Percentiles rank a stretch among this genome's conserved stretches.
phyloP scores from a whole-genome alignment of 257 asterid genomes.

The Solanum arcanum region DNA sequence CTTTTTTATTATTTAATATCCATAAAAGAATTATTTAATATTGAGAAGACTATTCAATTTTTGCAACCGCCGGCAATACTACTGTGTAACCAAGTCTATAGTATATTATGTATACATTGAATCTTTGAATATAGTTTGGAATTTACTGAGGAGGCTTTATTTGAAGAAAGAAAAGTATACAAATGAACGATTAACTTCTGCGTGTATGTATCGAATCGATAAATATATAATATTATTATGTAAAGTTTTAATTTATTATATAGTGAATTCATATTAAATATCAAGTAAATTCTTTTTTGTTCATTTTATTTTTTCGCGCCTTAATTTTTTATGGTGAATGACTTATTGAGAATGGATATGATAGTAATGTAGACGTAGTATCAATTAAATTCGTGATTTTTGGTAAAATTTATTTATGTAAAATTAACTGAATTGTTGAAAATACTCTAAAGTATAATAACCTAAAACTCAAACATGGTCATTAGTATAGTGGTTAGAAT shows the following conservation, averaged over 20 bases:
- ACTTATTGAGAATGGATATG: too few relatives aligned
- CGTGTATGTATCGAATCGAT: background rate
- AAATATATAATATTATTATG: background rate
- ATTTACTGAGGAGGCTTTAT: background rate
- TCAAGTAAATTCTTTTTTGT: too few relatives aligned
- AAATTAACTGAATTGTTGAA: background rate
- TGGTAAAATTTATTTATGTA: too few relatives aligned
- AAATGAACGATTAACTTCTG: too few relatives aligned
- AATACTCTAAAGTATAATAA: too few relatives aligned
- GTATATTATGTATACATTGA: background rate
- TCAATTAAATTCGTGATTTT: too few relatives aligned
- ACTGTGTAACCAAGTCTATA: background rate
- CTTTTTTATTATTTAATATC: background rate
- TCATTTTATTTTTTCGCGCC: rapidly evolving
- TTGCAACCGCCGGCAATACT: conserved; percentile 10
- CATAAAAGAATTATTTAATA: too few relatives aligned
- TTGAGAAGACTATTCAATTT: conserved; percentile 1
- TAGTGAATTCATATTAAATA: too few relatives aligned
- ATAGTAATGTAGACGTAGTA: background rate
- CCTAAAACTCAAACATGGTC: too few relatives aligned
- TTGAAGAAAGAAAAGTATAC: background rate
- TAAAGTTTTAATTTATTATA: too few relatives aligned
- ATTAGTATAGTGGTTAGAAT: background rate
- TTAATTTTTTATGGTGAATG: too few relatives aligned
- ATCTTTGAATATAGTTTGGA: background rate